Evolutionary conservation across 306 rosid species (phyloP), one percentile per base, ranked within the genome.

Genomic region (Cicer bijugum): DNA sequence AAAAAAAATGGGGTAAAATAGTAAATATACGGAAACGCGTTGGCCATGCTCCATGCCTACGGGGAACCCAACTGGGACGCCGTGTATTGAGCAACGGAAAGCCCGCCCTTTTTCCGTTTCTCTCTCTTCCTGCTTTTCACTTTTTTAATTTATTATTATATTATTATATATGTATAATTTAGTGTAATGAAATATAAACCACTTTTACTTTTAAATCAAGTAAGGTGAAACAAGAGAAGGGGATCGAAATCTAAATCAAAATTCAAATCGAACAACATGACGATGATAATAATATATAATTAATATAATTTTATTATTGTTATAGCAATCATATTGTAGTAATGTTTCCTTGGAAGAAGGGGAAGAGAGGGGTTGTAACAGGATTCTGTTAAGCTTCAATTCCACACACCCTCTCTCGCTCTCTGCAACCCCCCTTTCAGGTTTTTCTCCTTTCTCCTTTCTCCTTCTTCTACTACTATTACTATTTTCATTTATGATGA

Each of bases 101-200:
- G 69, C 85, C 84, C 88, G 85, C 88, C 80, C 72, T 60, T 84
- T 75, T 71, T 10, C 72, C 62, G 8, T 38, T 12, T 66, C 71
- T 55, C 46, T 67, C 33, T 68, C 59, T 48, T 19, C 33, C 60
- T 75, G 0, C 50, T 45, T 37, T 71, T 57, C 17, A 23, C 63
- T 15, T 23, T 78, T 64, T 42, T 42, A 47, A 5, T 12, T 58
- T 12, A 12, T 35, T 60, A 23, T 23, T 23, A 23, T 23, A 23
- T 23, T 23, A 23, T 23, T 23, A 23, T 35, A 38, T 38, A 35
- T 33, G 11, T 1, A 15, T 12, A 51, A 53, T 44, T 37, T 16
- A 15, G 33, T 45, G 1, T 57, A 57, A 28, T 57, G 11, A 28
- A 9, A 50, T 5, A 61, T 60, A 62, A 51, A 28, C 3, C 6